Base-by-base conservation (phyloP, 2,329 filamentous ascomycete species). In the Trichophyton rubrum region DNA sequence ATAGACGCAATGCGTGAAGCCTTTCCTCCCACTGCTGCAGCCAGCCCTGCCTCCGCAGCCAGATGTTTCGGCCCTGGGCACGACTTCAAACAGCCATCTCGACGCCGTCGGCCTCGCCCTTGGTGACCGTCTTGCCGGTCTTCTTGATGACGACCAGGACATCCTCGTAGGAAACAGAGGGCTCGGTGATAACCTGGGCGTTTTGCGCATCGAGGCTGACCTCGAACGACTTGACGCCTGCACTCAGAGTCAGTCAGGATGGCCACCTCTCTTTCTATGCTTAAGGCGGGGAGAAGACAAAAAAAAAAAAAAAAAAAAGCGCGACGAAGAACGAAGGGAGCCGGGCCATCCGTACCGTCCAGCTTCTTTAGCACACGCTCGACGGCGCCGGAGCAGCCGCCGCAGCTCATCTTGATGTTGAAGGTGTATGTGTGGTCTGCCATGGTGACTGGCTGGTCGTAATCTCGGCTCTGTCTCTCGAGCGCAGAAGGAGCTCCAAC, bases 311-410 rank as follows among this genome's bases (percentile, higher is more conserved):
- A 41, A 13, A n/a, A 41, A 13, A 41, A 2, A 3, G n/a, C 40
- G 20, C 8, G n/a, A 43, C n/a, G 4, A 43, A 20, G 43, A 15
- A 11, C 7, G 20, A 6, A n/a, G 11, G 60, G 17, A 33, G 17
- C 13, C 17, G 35, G 33, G 33, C 33, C 33, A 38, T 55, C 5
- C 20, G 66, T 72, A 95, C 91, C 90, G 20, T 95, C 87, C 1
- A 95, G 85, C 79, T 90, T 96, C 79, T 89, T 92, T 66, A 99
- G 84, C 53, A 96, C 90, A 59, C 90, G 84, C 77, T 95, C 88
- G 51, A 99, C 82, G 67, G 93, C 93, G 70, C 91, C 90, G 53
- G 91, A 96, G 85, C 93, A 99, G 74, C 93, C 93, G 72, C 89
- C 85, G 79, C 93, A 99, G 81, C 80, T 88, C 93, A 99, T 99